Base-by-base conservation (phyloP, 1,284 basidiomycete species). In the Microbotryomycetes sp. region DNA sequence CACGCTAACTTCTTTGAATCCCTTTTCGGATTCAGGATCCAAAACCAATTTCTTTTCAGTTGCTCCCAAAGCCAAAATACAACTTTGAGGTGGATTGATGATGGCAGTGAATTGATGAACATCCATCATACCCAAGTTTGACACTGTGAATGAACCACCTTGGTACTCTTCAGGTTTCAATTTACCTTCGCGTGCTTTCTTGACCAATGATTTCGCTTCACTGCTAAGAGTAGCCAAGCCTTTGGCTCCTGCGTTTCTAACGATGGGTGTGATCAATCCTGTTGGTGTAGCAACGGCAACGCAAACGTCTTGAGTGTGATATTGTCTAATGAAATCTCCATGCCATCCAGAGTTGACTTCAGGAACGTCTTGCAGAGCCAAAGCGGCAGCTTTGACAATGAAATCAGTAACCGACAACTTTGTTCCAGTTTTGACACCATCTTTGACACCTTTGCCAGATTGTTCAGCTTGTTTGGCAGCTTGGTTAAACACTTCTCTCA, bases 391-490 rank as follows among this genome's bases (percentile, higher is more conserved):
- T 80, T 99, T 99, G 76, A 97, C 85, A 73, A 99, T 85, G 75
- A 99, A 99, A 80, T 99, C 96, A 76, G 97, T 97, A 62, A 99
- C 91, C 68, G 89, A 93, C 64, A 99, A 83, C 81, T 98, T 99
- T 54, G 67, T 65, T 50, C 70, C 71, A 55, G 85, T 84, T 75
- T 80, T 79, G 64, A 82, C 80, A 72, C 87, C 87, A 76, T 89
- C 86, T 78, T 88, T 87, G 48, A 68, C 49, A 45, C 66, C 65
- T n/a, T n/a, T n/a, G 47, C 66, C 68, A 6, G 68, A 70, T 32
- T 71, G 72, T 74, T 92, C 92, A 49, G 83, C 83, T 50, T 90
- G 77, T 42, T 86, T 82, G 75, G 87, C 87, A 55, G 81, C 81
- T 71, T 79, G 78, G 83, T 98, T 99, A 81, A 99, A 98, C 66